These are phyloP conservation scores for Cinchona pubescens DNA, from an alignment of 257 asterid species.

Conservation along the genomic window DNA sequence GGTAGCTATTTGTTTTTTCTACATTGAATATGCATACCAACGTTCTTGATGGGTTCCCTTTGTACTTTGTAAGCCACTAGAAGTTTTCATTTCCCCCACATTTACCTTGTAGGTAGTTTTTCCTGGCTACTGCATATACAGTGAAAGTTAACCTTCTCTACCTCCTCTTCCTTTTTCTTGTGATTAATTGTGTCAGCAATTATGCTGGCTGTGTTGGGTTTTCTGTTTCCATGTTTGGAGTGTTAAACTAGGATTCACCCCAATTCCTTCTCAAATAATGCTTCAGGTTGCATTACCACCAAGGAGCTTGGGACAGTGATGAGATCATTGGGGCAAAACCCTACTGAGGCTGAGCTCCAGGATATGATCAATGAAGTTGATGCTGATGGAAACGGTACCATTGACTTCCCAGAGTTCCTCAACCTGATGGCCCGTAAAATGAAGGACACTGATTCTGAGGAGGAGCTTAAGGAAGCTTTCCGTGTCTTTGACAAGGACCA, in stretches of 20 bases:
- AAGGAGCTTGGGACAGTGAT: slow-evolving; percentile 87
- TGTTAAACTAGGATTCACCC: neutral
- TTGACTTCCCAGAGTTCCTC: slow-evolving; percentile 87
- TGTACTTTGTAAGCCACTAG: neutral
- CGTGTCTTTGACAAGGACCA: slow-evolving; percentile 86
- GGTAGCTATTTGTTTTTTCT: neutral
- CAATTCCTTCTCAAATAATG: neutral
- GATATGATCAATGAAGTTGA: slow-evolving; percentile 88
- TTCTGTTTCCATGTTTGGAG: neutral
- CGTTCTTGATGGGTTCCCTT: neutral
- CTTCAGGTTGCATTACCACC: slow-evolving; percentile 74
- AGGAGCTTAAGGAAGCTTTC: slow-evolving; percentile 88
- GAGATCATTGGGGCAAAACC: slow-evolving; percentile 84
- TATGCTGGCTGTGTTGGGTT: neutral
- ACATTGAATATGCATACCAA: neutral
- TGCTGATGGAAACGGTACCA: slow-evolving; percentile 85
- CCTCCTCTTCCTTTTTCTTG: neutral
- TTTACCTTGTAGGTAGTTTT: neutral
- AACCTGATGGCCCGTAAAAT: slow-evolving; percentile 84
- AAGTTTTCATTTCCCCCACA: neutral
- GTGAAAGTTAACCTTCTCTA: neutral
- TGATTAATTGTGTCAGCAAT: neutral
- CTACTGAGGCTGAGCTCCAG: slow-evolving; percentile 91
- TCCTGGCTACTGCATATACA: neutral
- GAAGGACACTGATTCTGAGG: slow-evolving; percentile 92